Percentiles rank a stretch among this genome's conserved stretches.
phyloP scores from a whole-genome alignment of 371 early-diverging fungal species.

The Mortierella sp. region DNA sequence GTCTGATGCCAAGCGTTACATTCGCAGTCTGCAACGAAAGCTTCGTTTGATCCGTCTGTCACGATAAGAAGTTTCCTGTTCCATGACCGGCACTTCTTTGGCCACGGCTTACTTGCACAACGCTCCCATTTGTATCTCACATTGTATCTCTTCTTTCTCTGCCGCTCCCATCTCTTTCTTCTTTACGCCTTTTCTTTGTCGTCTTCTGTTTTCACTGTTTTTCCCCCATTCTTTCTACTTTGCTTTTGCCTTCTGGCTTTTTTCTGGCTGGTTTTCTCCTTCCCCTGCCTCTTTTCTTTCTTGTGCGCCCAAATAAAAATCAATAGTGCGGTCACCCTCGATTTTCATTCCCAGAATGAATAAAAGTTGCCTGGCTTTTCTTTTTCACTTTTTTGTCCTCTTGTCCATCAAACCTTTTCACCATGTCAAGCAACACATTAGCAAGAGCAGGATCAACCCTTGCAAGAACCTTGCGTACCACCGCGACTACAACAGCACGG shows the following conservation, averaged over 20 bases:
- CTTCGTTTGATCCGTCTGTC: conserved; percentile 9
- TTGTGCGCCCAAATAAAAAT: background rate
- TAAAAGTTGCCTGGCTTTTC: background rate
- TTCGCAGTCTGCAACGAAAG: background rate
- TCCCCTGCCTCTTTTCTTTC: background rate
- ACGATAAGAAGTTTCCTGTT: background rate
- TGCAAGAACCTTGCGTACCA: background rate
- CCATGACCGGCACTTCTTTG: background rate
- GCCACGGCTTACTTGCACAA: background rate
- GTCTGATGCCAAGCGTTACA: conserved; percentile 15
- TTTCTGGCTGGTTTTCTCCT: background rate
- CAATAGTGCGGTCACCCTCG: background rate
- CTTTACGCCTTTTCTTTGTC: background rate
- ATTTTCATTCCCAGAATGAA: background rate
- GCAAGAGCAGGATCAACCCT: conserved; percentile 12
- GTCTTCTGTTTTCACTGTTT: background rate
- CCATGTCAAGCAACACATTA: background rate
- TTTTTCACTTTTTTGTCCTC: background rate
- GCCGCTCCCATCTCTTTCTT: background rate
- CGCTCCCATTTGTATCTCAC: background rate
- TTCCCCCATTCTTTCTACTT: background rate
- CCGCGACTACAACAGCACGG: too few species aligned
- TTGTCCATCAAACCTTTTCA: background rate
- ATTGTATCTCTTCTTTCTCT: background rate
- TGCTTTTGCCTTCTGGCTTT: background rate